Percentiles rank a stretch among this genome's conserved stretches.
Evolutionary conservation across 2,329 filamentous ascomycete species (phyloP).

Genomic region (Alternaria sp.): DNA sequence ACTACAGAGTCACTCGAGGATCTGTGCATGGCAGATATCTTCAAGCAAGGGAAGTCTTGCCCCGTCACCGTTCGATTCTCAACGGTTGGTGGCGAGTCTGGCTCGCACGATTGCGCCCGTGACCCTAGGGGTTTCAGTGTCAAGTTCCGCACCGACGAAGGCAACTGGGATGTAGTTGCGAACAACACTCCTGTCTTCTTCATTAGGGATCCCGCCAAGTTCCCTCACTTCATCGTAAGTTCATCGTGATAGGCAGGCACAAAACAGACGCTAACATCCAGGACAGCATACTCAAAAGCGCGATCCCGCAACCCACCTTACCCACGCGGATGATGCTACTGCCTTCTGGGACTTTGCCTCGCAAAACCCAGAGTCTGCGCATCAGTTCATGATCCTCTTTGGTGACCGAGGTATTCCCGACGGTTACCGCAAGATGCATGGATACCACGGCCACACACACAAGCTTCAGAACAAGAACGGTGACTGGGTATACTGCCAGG

Average conservation of each 20-base stretch:
- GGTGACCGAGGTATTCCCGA: constrained; percentile 63
- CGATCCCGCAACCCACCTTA: constrained; percentile 72
- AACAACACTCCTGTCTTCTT: constrained; percentile 81
- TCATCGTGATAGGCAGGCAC: too few relatives aligned
- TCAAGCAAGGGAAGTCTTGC: constrained; percentile 71
- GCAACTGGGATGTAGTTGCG: constrained; percentile 75
- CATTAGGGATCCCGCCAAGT: constrained; percentile 74
- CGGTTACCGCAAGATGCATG: constrained; percentile 63
- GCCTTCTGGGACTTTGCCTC: constrained; percentile 71
- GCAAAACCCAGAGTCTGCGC: constrained; percentile 60
- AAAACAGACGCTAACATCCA: neutral
- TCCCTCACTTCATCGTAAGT: constrained; percentile 62
- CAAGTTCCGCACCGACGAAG: constrained; percentile 75
- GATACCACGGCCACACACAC: constrained; percentile 59
- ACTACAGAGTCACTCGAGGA: constrained; percentile 56
- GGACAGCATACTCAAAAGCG: constrained; percentile 70
- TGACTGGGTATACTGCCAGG: constrained; percentile 58
- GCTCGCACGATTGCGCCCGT: constrained; percentile 72
- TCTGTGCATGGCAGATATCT: constrained; percentile 54
- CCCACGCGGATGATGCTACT: constrained; percentile 67
- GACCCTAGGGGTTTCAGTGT: constrained; percentile 76
- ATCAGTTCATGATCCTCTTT: constrained; percentile 62
- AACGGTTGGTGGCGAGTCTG: constrained; percentile 76
- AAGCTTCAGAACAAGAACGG: constrained; percentile 62
- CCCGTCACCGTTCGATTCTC: constrained; percentile 73